Conservation (phyloP, 2,329 filamentous ascomycete species). For the Biscogniauxia marginata region DNA sequence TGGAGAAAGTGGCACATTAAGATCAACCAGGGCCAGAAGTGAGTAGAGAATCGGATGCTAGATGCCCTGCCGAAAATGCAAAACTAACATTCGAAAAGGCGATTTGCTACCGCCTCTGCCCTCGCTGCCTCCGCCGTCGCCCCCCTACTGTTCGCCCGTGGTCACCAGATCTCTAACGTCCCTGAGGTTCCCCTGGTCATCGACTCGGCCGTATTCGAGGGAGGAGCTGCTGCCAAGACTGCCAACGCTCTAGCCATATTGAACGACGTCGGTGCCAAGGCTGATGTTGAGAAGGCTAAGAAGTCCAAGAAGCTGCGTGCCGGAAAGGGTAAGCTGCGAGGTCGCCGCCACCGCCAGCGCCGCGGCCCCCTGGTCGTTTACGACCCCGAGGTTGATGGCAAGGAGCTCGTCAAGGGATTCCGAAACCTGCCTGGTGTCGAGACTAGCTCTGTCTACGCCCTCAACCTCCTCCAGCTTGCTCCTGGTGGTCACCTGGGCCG, state of each 20-base stretch:
- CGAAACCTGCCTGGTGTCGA: conserved; percentile 99
- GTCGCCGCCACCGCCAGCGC: conserved; percentile 94
- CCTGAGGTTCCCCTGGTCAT: conserved; percentile 97
- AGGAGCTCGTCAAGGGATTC: conserved; percentile 90
- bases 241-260: conserved; percentile 82
- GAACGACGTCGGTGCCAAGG: conserved; percentile 84
- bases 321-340: conserved; percentile 98
- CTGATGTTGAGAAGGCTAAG: conserved; percentile 94
- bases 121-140: conserved; percentile 94
- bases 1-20: conserved; percentile 99
- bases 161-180: conserved; percentile 89
- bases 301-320: conserved; percentile 94
- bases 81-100: conserved; percentile 51
- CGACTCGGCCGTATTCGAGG: conserved; percentile 85
- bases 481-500: conserved; percentile 98
- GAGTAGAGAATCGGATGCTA: conserved; percentile 36
- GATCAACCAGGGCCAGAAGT: conserved; percentile 99
- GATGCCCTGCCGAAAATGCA: neutral
- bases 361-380: conserved; percentile 98
- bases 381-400: conserved; percentile 92
- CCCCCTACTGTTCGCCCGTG: conserved; percentile 92
- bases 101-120: conserved; percentile 96
- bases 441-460: conserved; percentile 87
- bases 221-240: conserved; percentile 81
- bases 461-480: conserved; percentile 99